phyloP scores from a whole-genome alignment of 164 flowering plant genomes.

The Dillenia suffruticosa region DNA sequence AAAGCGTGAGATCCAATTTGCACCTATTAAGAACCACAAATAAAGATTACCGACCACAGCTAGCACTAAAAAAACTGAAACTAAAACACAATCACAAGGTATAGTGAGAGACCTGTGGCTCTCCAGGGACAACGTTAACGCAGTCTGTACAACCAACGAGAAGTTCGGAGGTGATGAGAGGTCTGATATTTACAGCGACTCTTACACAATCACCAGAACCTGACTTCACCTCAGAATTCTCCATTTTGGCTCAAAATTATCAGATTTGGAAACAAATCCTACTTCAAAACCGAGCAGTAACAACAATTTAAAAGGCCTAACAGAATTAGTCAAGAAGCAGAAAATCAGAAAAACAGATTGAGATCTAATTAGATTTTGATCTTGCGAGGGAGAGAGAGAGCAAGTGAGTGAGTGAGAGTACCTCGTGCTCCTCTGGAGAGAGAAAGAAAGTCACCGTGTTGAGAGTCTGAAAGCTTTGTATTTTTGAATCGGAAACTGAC shows the following conservation, averaged over 20 bases:
- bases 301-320: too few relatives aligned
- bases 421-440: not conserved
- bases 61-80: not conserved
- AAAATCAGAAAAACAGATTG: too few relatives aligned
- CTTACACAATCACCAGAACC: slow-evolving; percentile 40
- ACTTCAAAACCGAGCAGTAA: too few relatives aligned
- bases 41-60: not conserved
- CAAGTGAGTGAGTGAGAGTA: not conserved
- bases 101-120: slow-evolving; percentile 62
- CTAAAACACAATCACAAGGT: not conserved
- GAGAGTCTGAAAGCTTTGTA: too few relatives aligned
- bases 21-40: slow-evolving; percentile 38
- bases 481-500: not conserved
- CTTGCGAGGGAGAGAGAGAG: not conserved
- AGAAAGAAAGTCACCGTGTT: not conserved
- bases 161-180: slow-evolving; percentile 76
- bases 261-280: too few relatives aligned
- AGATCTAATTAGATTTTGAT: not conserved
- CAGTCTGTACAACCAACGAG: slow-evolving; percentile 81
- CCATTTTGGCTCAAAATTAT: slow-evolving; percentile 27
- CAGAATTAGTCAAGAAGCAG: too few relatives aligned
- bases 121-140: slow-evolving; percentile 60
- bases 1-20: slow-evolving; percentile 89
- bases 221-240: slow-evolving; percentile 26
- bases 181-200: slow-evolving; percentile 89